Evolutionary conservation across 768 basidiomycete species (phyloP).

Genomic region (Hirschioporus abietinus): DNA sequence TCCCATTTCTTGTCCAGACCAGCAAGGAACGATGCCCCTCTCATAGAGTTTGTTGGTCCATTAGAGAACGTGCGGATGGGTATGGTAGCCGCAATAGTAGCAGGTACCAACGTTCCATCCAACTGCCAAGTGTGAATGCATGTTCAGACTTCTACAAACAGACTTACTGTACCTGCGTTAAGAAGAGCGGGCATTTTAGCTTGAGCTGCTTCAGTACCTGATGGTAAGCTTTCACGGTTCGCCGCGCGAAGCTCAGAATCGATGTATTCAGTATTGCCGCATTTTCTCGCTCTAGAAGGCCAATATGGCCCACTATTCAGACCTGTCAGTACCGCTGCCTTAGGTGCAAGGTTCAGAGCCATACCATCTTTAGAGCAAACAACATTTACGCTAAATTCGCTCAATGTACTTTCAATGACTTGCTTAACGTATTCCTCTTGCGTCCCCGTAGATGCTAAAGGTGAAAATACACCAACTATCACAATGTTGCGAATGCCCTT

Average conservation of each 20-base stretch:
- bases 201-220: slow-evolving; percentile 42
- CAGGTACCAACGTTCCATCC: slow-evolving; percentile 50
- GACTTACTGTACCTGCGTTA: slow-evolving; percentile 27
- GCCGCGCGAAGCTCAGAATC: slow-evolving; percentile 51
- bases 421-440: slow-evolving; percentile 44
- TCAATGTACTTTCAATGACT: slow-evolving; percentile 30
- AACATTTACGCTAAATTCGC: slow-evolving; percentile 36
- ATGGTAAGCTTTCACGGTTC: slow-evolving; percentile 50
- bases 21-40: slow-evolving; percentile 58
- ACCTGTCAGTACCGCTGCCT: not conserved
- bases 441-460: slow-evolving; percentile 36
- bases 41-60: slow-evolving; percentile 66
- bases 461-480: slow-evolving; percentile 43
- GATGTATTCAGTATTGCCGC: slow-evolving; percentile 65
- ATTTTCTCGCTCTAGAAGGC: slow-evolving; percentile 61
- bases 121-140: slow-evolving; percentile 26
- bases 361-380: slow-evolving; percentile 47
- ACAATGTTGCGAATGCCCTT: slow-evolving; percentile 30
- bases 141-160: not conserved
- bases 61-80: slow-evolving; percentile 61
- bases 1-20: slow-evolving; percentile 29
- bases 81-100: slow-evolving; percentile 43
- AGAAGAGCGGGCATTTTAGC: slow-evolving; percentile 44
- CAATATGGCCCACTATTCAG: slow-evolving; percentile 45
- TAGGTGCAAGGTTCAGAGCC: slow-evolving; percentile 6